phyloP scores from a whole-genome alignment of 345 rosid species.

The Eucalyptus regnans region DNA sequence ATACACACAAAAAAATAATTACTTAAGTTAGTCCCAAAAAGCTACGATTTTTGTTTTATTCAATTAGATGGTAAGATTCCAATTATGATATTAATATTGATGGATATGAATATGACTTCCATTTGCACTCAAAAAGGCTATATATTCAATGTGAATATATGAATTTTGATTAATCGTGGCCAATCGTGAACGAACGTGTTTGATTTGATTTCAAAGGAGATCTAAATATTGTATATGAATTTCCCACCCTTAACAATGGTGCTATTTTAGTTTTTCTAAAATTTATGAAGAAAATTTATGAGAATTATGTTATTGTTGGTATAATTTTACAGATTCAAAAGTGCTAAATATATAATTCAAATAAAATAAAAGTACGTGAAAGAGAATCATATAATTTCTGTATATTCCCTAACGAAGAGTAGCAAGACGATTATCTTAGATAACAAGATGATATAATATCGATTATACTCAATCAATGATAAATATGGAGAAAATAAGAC shows the following conservation, averaged over 20 bases:
- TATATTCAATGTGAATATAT: background rate
- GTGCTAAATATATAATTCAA: background rate
- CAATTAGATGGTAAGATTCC: background rate
- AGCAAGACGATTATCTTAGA: background rate
- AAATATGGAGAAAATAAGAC: too few species aligned
- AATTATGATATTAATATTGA: background rate
- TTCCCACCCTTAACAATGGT: background rate
- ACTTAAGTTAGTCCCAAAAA: background rate
- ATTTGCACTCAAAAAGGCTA: background rate
- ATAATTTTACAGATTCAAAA: background rate
- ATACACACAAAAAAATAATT: too few species aligned
- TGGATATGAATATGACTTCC: background rate
- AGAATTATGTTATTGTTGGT: background rate
- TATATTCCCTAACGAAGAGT: background rate
- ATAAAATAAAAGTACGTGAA: background rate
- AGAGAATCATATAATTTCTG: background rate
- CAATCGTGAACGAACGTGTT: fast-evolving
- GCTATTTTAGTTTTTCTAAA: too few species aligned
- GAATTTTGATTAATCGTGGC: background rate
- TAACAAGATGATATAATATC: background rate
- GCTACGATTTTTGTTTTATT: background rate
- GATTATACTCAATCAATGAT: background rate
- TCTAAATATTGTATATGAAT: background rate
- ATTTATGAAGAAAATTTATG: background rate
- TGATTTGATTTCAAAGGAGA: background rate